phyloP scores from a whole-genome alignment of 805 yeast genomes.

The Yamadazyma sp. region DNA sequence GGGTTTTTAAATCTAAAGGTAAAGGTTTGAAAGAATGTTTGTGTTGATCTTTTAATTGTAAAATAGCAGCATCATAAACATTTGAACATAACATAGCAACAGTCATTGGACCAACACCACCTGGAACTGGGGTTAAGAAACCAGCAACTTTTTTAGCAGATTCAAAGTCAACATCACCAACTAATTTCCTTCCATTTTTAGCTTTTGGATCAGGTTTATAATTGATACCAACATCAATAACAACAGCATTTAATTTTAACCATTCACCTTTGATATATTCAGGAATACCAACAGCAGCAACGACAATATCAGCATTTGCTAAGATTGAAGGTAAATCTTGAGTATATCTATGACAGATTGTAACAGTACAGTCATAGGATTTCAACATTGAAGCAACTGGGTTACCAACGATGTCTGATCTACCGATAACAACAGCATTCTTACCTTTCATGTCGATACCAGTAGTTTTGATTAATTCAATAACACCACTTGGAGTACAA shows the following conservation, averaged over 20 bases:
- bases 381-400: constrained; percentile 86
- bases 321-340: constrained; percentile 54
- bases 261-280: constrained; percentile 71
- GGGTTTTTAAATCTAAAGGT: constrained; percentile 46
- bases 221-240: constrained; percentile 94
- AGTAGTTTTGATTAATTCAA: constrained; percentile 71
- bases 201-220: constrained; percentile 72
- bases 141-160: constrained; percentile 61
- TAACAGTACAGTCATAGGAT: constrained; percentile 82
- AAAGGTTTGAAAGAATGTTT: constrained; percentile 51
- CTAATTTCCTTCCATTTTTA: constrained; percentile 77
- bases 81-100: constrained; percentile 92
- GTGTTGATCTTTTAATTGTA: constrained; percentile 47
- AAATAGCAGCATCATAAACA: constrained; percentile 73
- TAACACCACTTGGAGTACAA: constrained; percentile 93
- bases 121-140: constrained; percentile 93
- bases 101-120: constrained; percentile 99
- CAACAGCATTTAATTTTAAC: constrained; percentile 80
- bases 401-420: constrained; percentile 94
- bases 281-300: constrained; percentile 75
- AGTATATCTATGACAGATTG: constrained; percentile 78
- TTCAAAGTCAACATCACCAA: constrained; percentile 92
- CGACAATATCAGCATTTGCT: constrained; percentile 67
- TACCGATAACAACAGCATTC: constrained; percentile 86
- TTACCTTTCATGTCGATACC: constrained; percentile 71